These are phyloP conservation scores for Trichoderma oligosporum DNA, from an alignment of 2,329 filamentous ascomycete species.

Conservation along the genomic window DNA sequence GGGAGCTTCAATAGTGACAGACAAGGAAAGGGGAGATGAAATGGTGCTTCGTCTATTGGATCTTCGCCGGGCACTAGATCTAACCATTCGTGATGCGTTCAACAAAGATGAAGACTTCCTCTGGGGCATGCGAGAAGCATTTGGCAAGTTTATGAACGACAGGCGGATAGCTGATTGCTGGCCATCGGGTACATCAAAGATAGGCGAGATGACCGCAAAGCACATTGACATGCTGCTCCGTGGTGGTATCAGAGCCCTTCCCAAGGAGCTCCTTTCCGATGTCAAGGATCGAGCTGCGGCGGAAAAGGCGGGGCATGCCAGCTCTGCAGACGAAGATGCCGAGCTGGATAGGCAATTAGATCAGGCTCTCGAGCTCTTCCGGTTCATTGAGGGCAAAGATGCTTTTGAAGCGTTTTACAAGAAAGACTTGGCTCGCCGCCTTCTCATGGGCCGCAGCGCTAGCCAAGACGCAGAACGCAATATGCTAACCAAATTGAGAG, in stretches of 20 bases:
- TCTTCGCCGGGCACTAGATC: conserved; percentile 74
- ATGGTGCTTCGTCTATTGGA: conserved; percentile 84
- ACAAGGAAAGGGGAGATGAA: conserved; percentile 71
- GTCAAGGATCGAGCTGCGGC: conserved; percentile 53
- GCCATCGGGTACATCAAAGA: conserved; percentile 83
- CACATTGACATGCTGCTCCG: conserved; percentile 87
- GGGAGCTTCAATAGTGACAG: conserved; percentile 74
- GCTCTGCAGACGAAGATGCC: conserved; percentile 79
- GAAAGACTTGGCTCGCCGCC: conserved; percentile 82
- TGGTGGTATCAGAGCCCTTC: conserved; percentile 80
- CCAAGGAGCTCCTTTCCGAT: conserved; percentile 63
- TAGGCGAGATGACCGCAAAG: conserved; percentile 98
- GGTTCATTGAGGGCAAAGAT: conserved; percentile 95
- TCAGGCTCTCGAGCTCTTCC: conserved; percentile 87
- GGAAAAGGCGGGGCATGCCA: conserved; percentile 60
- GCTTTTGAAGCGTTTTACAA: conserved; percentile 99
- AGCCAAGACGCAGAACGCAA: conserved; percentile 93
- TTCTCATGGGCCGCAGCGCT: conserved; percentile 88
- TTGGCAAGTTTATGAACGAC: conserved; percentile 90
- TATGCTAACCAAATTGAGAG: conserved; percentile 88
- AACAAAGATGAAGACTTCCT: conserved; percentile 70
- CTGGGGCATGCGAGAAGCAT: conserved; percentile 77
- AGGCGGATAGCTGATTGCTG: conserved; percentile 68
- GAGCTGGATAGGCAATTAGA: conserved; percentile 91
- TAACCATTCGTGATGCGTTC: conserved; percentile 74